Evolutionary conservation across 208 protist species (phyloP).

Genomic region (Acanthamoeba royreba): DNA sequence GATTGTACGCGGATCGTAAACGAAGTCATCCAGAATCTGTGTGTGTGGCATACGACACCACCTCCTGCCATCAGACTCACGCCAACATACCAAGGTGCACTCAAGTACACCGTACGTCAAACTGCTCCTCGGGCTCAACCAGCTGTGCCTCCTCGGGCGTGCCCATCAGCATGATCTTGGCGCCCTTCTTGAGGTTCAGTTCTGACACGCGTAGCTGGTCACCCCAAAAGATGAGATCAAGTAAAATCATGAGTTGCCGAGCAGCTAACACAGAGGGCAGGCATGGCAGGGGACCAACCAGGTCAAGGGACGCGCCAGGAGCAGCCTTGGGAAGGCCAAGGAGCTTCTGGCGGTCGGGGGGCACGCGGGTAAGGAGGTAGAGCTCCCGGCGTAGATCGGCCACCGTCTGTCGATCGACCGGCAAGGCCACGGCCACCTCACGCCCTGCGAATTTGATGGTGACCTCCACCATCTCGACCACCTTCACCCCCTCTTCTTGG

Average conservation of each 20-base stretch:
- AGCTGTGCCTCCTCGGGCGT: not conserved
- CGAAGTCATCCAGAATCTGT: conserved; percentile 11
- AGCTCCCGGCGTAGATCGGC: not conserved
- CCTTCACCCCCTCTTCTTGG: not conserved
- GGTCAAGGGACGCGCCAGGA: not conserved
- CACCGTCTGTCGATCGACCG: not conserved
- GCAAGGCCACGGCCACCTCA: not conserved
- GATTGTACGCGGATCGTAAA: not conserved
- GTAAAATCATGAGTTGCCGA: not conserved
- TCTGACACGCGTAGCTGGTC: not conserved
- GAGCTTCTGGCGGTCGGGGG: not conserved
- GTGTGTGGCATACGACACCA: too few species aligned
- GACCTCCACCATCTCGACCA: not conserved
- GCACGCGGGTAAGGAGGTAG: not conserved
- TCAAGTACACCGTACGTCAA: conserved; percentile 11
- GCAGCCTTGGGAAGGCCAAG: not conserved
- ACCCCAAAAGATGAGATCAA: not conserved
- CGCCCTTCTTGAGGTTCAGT: not conserved
- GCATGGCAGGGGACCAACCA: not conserved
- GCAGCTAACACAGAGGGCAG: not conserved
- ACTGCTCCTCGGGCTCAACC: not conserved
- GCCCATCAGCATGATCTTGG: conserved; percentile 3
- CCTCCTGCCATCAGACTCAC: not conserved
- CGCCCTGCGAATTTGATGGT: not conserved
- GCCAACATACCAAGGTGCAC: not conserved